Evolutionary conservation across 2,329 filamentous ascomycete genomes (phyloP).

Genomic region (Microsporum canis): DNA sequence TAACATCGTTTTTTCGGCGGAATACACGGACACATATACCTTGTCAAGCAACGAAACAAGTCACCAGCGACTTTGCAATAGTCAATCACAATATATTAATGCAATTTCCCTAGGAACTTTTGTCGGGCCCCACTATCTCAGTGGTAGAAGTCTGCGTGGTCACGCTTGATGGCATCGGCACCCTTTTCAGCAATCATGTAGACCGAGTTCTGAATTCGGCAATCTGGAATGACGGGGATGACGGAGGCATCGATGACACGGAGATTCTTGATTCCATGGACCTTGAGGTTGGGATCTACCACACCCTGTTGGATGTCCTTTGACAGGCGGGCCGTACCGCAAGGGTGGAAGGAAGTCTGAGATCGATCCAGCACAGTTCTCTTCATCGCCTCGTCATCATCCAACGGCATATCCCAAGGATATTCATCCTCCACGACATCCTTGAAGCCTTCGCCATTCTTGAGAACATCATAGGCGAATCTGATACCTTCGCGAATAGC

Average conservation of each 20-base stretch:
- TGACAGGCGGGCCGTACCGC: constrained; percentile 44
- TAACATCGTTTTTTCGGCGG: too few relatives aligned
- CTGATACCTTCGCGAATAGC: constrained; percentile 47
- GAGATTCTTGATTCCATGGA: constrained; percentile 44
- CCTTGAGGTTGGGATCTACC: constrained; percentile 41
- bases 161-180: constrained; percentile 39
- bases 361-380: constrained; percentile 46
- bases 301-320: constrained; percentile 43
- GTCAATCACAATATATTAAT: too few relatives aligned
- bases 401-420: constrained; percentile 49
- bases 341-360: constrained; percentile 50
- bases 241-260: constrained; percentile 47
- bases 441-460: constrained; percentile 45
- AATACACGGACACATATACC: too few relatives aligned
- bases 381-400: constrained; percentile 47
- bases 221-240: constrained; percentile 45
- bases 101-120: too few relatives aligned
- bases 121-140: not conserved
- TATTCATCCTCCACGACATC: constrained; percentile 36
- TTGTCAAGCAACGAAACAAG: too few relatives aligned
- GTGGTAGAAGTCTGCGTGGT: constrained; percentile 17
- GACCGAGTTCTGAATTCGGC: constrained; percentile 50
- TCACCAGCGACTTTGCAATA: too few relatives aligned
- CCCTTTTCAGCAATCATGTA: constrained; percentile 50
- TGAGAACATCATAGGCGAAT: constrained; percentile 45